Conservation (phyloP, 1,284 basidiomycete species). For the Jaminaea rosea region DNA sequence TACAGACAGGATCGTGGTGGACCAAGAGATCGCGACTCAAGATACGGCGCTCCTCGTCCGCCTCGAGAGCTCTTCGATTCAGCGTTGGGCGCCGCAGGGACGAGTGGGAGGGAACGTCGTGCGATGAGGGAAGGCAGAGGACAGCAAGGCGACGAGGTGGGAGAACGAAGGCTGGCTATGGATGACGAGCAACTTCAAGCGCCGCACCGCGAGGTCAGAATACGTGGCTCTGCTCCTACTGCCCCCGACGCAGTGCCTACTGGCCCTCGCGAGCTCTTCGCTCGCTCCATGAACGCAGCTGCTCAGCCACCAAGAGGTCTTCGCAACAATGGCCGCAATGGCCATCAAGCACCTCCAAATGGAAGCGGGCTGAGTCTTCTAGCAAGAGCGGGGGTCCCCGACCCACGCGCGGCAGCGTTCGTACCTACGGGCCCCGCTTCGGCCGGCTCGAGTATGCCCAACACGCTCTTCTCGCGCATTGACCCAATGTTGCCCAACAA, state of each 20-base stretch:
- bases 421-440: conserved; percentile 12
- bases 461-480: conserved; percentile 29
- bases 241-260: too few relatives aligned
- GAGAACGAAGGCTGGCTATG: too few relatives aligned
- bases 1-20: too few relatives aligned
- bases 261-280: conserved; percentile 1
- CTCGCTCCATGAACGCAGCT: not conserved
- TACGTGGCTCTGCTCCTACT: too few relatives aligned
- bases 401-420: conserved; percentile 36
- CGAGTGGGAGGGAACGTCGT: too few relatives aligned
- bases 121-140: too few relatives aligned
- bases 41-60: too few relatives aligned
- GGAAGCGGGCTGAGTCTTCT: conserved; percentile 24
- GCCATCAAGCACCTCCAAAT: not conserved
- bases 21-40: too few relatives aligned
- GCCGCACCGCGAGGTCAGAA: not conserved
- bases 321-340: not conserved
- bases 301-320: not conserved
- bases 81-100: too few relatives aligned
- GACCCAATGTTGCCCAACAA: conserved; percentile 40
- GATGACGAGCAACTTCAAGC: too few relatives aligned
- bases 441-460: not conserved
- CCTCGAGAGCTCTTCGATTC: too few relatives aligned
- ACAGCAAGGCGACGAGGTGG: too few relatives aligned
- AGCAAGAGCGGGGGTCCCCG: conserved; percentile 32